phyloP scores from a whole-genome alignment of 345 rosid species.

The Anacardium occidentale region DNA sequence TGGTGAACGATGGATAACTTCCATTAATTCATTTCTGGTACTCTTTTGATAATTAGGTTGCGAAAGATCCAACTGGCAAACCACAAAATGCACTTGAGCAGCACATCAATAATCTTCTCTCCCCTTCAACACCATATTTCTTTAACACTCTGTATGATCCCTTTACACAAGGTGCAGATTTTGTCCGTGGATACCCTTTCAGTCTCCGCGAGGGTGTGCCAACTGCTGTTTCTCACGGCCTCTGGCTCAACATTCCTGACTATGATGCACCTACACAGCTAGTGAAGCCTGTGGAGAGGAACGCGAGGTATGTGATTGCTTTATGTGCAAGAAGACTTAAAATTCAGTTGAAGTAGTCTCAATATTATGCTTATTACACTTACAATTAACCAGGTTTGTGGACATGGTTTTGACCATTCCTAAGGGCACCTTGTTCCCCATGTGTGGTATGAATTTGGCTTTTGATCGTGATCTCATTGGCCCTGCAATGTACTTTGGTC shows the following conservation, averaged over 20 bases:
- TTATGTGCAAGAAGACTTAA: background rate
- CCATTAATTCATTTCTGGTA: background rate
- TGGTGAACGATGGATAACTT: background rate
- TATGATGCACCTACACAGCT: constrained; percentile 99
- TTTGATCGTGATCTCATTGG: constrained; percentile 91
- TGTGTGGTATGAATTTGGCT: constrained; percentile 98
- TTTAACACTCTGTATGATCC: constrained; percentile 98
- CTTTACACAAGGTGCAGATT: constrained; percentile 82
- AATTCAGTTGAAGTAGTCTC: background rate
- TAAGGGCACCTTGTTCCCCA: constrained; percentile 90
- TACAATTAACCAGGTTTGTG: constrained; percentile 53
- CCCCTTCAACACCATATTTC: constrained; percentile 87
- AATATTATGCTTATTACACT: background rate
- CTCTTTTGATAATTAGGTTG: constrained; percentile 55
- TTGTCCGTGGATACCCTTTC: constrained; percentile 96
- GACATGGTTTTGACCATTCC: constrained; percentile 91
- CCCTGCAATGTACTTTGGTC: constrained; percentile 98
- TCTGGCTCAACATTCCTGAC: constrained; percentile 98
- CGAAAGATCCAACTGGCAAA: constrained; percentile 80
- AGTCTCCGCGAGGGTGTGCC: constrained; percentile 93
- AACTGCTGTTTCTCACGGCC: constrained; percentile 96
- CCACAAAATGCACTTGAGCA: constrained; percentile 86
- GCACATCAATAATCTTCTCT: constrained; percentile 87
- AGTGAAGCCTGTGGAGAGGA: constrained; percentile 91
- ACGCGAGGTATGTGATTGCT: constrained; percentile 55